These are phyloP conservation scores for Nicotiana obtusifolia DNA, from an alignment of 257 asterid species.

Conservation along the genomic window DNA sequence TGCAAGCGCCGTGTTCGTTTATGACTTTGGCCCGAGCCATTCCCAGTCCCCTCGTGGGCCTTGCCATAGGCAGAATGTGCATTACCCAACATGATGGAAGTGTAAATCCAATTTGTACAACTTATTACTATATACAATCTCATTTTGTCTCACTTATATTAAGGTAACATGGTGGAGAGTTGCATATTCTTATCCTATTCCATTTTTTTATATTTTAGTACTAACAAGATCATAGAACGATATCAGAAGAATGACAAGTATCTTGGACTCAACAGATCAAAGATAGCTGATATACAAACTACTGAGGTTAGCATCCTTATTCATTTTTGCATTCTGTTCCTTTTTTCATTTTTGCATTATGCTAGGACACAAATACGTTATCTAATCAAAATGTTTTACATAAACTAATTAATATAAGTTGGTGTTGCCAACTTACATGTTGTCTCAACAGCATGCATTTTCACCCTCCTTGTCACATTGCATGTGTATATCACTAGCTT, in stretches of 20 bases:
- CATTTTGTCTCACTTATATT: background rate
- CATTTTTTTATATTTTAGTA: conserved; percentile 6
- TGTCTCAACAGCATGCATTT: too few species aligned
- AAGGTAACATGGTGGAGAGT: background rate
- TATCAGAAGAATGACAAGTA: conserved; percentile 30
- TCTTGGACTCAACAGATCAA: background rate
- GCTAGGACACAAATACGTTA: too few species aligned
- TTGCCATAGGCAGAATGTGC: too few species aligned
- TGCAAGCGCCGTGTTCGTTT: too few species aligned
- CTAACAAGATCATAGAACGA: conserved; percentile 26
- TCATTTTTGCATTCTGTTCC: background rate
- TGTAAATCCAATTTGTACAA: background rate
- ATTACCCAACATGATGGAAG: too few species aligned
- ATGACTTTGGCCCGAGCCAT: too few species aligned
- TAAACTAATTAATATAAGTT: too few species aligned
- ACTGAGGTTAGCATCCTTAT: conserved; percentile 22
- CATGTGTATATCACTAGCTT: too few species aligned
- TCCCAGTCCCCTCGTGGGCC: too few species aligned
- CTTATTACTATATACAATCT: background rate
- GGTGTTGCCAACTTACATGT: too few species aligned
- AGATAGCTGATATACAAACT: background rate
- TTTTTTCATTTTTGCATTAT: background rate
- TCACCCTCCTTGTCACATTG: too few species aligned
- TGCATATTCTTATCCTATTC: background rate
- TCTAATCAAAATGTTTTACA: too few species aligned